These are phyloP conservation scores for Phyllosticta citriasiana DNA, from an alignment of 2,329 filamentous ascomycete species.

Conservation along the genomic window DNA sequence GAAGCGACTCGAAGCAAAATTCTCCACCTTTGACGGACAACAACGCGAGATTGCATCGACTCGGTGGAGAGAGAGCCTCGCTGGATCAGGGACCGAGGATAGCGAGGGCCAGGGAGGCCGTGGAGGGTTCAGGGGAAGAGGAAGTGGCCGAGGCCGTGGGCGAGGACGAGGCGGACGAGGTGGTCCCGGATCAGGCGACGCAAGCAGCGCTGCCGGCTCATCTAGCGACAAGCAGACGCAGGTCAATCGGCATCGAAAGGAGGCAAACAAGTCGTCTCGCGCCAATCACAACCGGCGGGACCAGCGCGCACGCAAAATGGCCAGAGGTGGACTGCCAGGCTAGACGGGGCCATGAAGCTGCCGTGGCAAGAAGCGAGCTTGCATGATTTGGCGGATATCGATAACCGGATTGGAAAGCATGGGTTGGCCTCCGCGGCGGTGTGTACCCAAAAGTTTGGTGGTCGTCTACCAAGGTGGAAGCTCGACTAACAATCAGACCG, in stretches of 20 bases:
- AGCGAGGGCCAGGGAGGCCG: conserved; percentile 36
- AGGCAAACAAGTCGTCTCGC: conserved; percentile 68
- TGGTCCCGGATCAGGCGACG: conserved; percentile 20
- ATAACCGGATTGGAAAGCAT: background rate
- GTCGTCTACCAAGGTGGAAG: background rate
- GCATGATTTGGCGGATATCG: background rate
- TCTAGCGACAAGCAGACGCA: conserved; percentile 63
- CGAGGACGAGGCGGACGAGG: conserved; percentile 27
- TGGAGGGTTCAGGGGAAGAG: conserved; percentile 35
- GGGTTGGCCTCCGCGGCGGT: background rate
- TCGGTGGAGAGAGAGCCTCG: conserved; percentile 49
- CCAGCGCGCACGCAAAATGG: conserved; percentile 52
- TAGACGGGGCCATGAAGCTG: conserved; percentile 12
- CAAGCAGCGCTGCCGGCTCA: conserved; percentile 49
- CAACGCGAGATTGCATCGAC: conserved; percentile 58
- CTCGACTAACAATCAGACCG: background rate
- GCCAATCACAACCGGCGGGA: conserved; percentile 84
- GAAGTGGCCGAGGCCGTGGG: conserved; percentile 35
- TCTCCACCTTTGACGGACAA: conserved; percentile 53
- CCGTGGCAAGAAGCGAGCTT: background rate
- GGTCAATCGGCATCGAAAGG: conserved; percentile 62
- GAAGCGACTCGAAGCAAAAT: conserved; percentile 60
- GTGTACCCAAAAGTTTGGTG: background rate
- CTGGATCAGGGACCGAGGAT: conserved; percentile 48
- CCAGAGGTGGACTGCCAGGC: conserved; percentile 43